Evolutionary conservation across 352 stramenopile genomes (phyloP).

Genomic region (Globisporangium heterothallicum): DNA sequence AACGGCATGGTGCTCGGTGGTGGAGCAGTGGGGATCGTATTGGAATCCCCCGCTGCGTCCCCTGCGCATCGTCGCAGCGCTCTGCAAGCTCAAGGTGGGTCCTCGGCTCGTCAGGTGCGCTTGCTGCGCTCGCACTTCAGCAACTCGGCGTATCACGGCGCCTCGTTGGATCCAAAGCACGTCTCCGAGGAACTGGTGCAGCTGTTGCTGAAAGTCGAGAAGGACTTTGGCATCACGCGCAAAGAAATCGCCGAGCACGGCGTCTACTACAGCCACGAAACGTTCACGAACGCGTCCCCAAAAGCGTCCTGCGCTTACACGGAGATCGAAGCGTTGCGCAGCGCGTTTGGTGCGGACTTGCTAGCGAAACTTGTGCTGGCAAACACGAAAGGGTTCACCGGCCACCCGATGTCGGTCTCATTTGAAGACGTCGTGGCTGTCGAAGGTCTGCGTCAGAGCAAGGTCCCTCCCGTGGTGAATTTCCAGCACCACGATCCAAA

Average conservation of each 20-base stretch:
- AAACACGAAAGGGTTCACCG: slow-evolving; percentile 94
- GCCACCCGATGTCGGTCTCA: slow-evolving; percentile 94
- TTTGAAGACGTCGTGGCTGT: slow-evolving; percentile 96
- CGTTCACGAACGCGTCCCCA: slow-evolving; percentile 92
- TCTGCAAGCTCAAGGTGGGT: too few species aligned
- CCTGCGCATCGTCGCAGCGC: slow-evolving; percentile 15
- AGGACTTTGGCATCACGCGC: slow-evolving; percentile 89
- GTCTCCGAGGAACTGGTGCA: slow-evolving; percentile 89
- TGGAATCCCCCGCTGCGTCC: slow-evolving; percentile 50
- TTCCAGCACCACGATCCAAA: slow-evolving; percentile 84
- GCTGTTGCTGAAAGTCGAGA: slow-evolving; percentile 88
- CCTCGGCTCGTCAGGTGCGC: too few species aligned
- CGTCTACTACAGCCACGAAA: slow-evolving; percentile 98
- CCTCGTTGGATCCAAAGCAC: slow-evolving; percentile 90
- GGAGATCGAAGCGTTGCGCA: slow-evolving; percentile 73
- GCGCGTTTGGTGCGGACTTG: slow-evolving; percentile 65
- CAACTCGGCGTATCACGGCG: slow-evolving; percentile 96
- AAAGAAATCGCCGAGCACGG: slow-evolving; percentile 88
- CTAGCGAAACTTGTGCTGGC: slow-evolving; percentile 76
- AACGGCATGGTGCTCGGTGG: slow-evolving; percentile 94
- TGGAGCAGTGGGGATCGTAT: slow-evolving; percentile 79
- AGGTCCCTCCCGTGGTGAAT: slow-evolving; percentile 90
- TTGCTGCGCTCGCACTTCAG: slow-evolving; percentile 92
- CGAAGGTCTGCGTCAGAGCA: slow-evolving; percentile 82
- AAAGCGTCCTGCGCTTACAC: slow-evolving; percentile 92